Percentiles rank a stretch among this genome's conserved stretches.
These are phyloP conservation scores for Citropsis articulata DNA, from an alignment of 345 rosid genomes.

Conservation along the genomic window DNA sequence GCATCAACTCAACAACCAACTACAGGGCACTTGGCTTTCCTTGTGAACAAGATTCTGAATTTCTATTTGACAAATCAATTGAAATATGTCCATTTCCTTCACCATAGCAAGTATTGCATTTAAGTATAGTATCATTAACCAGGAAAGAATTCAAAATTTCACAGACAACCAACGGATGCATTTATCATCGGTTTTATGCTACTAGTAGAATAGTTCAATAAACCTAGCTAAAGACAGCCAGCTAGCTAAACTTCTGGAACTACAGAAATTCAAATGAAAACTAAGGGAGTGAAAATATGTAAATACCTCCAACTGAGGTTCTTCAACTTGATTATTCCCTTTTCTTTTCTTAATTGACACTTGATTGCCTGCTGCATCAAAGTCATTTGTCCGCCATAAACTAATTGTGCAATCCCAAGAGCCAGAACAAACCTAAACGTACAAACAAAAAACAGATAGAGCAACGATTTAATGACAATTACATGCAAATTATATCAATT, in stretches of 20 bases:
- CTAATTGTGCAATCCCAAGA: slow-evolving; percentile 93
- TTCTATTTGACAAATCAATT: neutral
- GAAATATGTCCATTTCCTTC: neutral
- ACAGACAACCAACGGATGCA: neutral
- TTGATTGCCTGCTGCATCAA: slow-evolving; percentile 45
- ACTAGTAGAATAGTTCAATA: neutral
- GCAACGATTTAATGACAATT: slow-evolving; percentile 4
- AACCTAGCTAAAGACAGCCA: neutral
- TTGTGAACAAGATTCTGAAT: neutral
- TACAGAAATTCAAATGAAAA: slow-evolving; percentile 8
- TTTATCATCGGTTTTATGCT: neutral
- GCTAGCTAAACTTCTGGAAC: neutral
- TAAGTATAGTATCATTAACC: neutral
- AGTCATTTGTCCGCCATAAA: slow-evolving; percentile 64
- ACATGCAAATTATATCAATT: neutral
- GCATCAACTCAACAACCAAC: neutral
- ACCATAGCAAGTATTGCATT: neutral
- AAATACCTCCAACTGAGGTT: slow-evolving; percentile 76
- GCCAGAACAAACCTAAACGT: slow-evolving; percentile 75
- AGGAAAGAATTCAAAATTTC: neutral
- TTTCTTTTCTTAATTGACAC: slow-evolving; percentile 83
- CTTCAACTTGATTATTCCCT: slow-evolving; percentile 55
- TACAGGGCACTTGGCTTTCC: neutral
- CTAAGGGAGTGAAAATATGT: neutral
- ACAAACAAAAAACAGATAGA: slow-evolving; percentile 6